Evolutionary conservation across 495 filamentous ascomycete genomes (phyloP).

Genomic region (Xylaria curta): DNA sequence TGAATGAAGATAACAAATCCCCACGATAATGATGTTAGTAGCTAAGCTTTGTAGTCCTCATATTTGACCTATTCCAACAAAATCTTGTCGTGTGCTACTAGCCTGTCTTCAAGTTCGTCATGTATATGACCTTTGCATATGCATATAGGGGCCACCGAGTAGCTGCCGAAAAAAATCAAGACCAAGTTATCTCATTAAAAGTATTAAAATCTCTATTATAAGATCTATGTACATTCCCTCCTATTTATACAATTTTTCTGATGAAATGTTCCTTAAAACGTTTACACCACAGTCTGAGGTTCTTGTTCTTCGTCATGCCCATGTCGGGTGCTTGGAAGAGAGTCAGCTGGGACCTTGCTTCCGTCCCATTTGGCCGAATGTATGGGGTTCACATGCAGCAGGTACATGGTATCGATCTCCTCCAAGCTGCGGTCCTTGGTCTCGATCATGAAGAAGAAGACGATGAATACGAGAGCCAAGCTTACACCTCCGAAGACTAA

Average conservation of each 20-base stretch:
- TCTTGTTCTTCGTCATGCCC: conserved; percentile 12
- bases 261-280: neutral
- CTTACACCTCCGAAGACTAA: conserved; percentile 83
- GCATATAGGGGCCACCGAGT: no score
- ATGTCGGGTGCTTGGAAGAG: conserved; percentile 18
- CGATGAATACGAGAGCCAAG: conserved; percentile 68
- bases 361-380: conserved; percentile 62
- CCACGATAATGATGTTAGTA: neutral
- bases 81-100: neutral
- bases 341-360: conserved; percentile 35
- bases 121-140: no score
- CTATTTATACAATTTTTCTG: neutral
- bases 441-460: conserved; percentile 76
- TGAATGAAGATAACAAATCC: neutral
- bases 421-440: conserved; percentile 61
- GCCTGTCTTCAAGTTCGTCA: no score
- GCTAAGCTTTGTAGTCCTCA: neutral
- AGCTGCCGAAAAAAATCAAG: neutral
- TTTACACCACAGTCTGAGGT: neutral
- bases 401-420: conserved; percentile 84
- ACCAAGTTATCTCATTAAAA: neutral
- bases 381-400: conserved; percentile 72
- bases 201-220: neutral
- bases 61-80: neutral
- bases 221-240: neutral